Evolutionary conservation across 441 rosid species (phyloP).

Genomic region (Corymbia calophylla): DNA sequence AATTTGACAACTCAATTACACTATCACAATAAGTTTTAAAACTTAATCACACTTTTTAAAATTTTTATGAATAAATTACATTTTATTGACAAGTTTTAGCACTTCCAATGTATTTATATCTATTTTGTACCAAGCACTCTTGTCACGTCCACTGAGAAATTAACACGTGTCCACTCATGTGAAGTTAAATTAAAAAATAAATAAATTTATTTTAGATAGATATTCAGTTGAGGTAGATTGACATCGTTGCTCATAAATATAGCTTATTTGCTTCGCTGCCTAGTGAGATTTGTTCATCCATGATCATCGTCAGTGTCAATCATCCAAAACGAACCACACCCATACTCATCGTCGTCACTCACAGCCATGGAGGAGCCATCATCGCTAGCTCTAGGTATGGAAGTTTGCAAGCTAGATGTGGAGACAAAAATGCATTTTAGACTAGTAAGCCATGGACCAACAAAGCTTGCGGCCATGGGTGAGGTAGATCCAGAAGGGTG

Average conservation of each 20-base stretch:
- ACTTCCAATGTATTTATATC: too few species aligned
- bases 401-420: fast-evolving
- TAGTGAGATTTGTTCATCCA: not conserved
- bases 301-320: fast-evolving
- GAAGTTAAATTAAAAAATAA: not conserved
- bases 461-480: too few species aligned
- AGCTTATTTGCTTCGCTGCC: not conserved
- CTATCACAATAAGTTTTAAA: too few species aligned
- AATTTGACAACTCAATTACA: too few species aligned
- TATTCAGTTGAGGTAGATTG: not conserved
- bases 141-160: too few species aligned
- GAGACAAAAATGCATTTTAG: too few species aligned
- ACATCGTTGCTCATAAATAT: not conserved
- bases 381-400: fast-evolving
- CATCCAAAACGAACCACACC: not conserved
- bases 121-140: not conserved
- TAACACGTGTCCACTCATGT: not conserved
- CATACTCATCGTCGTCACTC: fast-evolving
- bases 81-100: too few species aligned
- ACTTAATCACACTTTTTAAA: too few species aligned
- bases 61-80: too few species aligned
- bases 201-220: not conserved
- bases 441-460: not conserved
- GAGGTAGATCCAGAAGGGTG: too few species aligned
- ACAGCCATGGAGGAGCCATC: not conserved